Percentiles rank a stretch among this genome's conserved stretches.
These are phyloP conservation scores for Didymella lethalis DNA, from an alignment of 2,329 filamentous ascomycete species.

Conservation along the genomic window DNA sequence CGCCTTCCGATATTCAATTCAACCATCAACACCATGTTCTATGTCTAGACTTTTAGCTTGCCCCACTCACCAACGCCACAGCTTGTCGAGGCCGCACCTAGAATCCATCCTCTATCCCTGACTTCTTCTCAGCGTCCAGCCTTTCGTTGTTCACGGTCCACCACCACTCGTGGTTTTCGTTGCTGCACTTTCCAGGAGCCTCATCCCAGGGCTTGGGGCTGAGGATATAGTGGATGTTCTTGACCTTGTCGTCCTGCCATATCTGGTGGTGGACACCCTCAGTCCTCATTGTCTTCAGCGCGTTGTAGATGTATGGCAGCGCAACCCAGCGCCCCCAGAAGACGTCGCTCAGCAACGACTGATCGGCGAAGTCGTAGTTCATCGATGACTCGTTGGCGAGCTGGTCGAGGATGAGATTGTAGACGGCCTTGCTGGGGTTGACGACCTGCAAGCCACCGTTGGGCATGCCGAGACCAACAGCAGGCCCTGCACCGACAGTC, in stretches of 20 bases:
- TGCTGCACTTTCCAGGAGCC: constrained; percentile 52
- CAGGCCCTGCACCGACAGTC: constrained; percentile 57
- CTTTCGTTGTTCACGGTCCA: constrained; percentile 61
- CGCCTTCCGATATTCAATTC: constrained; percentile 14
- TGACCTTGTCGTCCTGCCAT: constrained; percentile 67
- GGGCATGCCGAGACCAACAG: constrained; percentile 63
- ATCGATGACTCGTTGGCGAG: constrained; percentile 57
- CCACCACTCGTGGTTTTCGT: constrained; percentile 67
- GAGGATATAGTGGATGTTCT: constrained; percentile 70
- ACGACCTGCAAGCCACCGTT: constrained; percentile 70
- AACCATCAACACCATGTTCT: constrained; percentile 8
- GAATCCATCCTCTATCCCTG: constrained; percentile 61
- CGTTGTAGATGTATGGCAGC: constrained; percentile 68
- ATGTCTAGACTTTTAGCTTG: not conserved
- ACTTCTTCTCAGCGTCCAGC: constrained; percentile 56
- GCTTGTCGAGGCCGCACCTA: constrained; percentile 29
- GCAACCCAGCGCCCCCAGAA: constrained; percentile 66
- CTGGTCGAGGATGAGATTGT: constrained; percentile 60
- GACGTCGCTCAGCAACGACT: constrained; percentile 65
- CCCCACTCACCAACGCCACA: not conserved
- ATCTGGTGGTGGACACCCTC: constrained; percentile 65
- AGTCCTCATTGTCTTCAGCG: constrained; percentile 66
- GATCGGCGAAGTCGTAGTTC: constrained; percentile 67
- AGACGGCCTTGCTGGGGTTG: constrained; percentile 63
- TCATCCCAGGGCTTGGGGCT: constrained; percentile 71